A percentile compares a stretch with the other conserved stretches of the same genome.
These are phyloP conservation scores for Ogataea salicorniae DNA, from an alignment of 805 yeast species.

Conservation along the genomic window DNA sequence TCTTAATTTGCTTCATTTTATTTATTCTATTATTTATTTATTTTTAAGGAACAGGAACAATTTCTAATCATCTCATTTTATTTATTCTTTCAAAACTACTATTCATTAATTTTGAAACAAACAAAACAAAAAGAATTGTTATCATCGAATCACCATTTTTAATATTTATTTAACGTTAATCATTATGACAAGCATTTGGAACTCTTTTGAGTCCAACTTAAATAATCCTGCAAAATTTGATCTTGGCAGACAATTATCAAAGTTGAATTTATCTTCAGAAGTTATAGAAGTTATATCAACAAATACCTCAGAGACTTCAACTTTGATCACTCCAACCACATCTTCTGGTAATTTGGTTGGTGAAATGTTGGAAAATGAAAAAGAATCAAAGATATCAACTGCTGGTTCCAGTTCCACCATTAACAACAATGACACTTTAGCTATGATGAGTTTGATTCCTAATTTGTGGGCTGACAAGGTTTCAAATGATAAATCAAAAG, in stretches of 20 bases:
- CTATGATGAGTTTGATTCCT: slow-evolving; percentile 24
- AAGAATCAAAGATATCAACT: neutral
- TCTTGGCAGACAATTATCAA: slow-evolving; percentile 9
- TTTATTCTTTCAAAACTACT: too few species aligned
- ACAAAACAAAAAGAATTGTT: too few species aligned
- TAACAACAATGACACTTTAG: slow-evolving; percentile 5
- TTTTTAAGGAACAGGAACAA: too few species aligned
- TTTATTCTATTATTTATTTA: too few species aligned
- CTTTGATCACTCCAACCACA: slow-evolving; percentile 12
- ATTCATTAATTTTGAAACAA: too few species aligned
- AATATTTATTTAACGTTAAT: slow-evolving; percentile 2
- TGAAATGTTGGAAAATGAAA: slow-evolving; percentile 4
- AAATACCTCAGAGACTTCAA: slow-evolving; percentile 13
- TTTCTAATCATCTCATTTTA: too few species aligned
- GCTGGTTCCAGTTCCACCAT: neutral
- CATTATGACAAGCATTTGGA: slow-evolving; percentile 15
- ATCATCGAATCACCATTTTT: neutral
- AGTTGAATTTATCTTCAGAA: slow-evolving; percentile 6
- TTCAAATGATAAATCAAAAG: neutral
- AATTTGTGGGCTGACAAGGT: slow-evolving; percentile 20
- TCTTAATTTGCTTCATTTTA: too few species aligned
- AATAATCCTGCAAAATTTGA: slow-evolving; percentile 6
- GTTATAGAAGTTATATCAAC: slow-evolving; percentile 3
- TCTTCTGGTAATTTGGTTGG: slow-evolving; percentile 15
- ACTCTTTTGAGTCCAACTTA: slow-evolving; percentile 5